Percentiles rank a stretch among this genome's conserved stretches.
Evolutionary conservation across 176 grass and related monocot genomes (phyloP).

Genomic region (Areca catechu): DNA sequence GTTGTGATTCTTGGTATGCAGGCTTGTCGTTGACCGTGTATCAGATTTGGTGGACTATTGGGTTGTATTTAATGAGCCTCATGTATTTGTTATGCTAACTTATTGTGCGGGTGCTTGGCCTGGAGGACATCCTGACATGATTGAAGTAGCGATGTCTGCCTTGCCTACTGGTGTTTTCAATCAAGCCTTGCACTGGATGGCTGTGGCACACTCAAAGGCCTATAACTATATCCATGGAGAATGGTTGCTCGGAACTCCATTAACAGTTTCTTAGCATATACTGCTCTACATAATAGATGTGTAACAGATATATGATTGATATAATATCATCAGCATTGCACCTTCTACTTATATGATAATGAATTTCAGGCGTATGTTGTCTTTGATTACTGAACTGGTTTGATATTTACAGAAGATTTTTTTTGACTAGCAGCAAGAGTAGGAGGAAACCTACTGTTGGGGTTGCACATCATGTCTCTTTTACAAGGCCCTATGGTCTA

Average conservation of each 20-base stretch:
- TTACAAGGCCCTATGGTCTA: constrained; percentile 75
- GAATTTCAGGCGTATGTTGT: no score
- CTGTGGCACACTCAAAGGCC: constrained; percentile 71
- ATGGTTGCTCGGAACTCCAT: constrained; percentile 31
- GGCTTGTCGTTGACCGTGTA: constrained; percentile 74
- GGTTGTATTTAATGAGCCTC: constrained; percentile 92
- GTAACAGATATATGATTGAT: no score
- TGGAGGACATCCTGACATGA: constrained; percentile 85
- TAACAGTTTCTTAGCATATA: constrained; percentile 6
- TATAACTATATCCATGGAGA: constrained; percentile 81
- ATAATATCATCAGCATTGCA: no score
- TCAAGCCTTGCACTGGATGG: constrained; percentile 74
- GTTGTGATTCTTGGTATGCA: constrained; percentile 22
- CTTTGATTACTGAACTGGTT: background rate
- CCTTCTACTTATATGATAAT: no score
- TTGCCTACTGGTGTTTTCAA: constrained; percentile 83
- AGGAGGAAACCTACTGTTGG: constrained; percentile 47
- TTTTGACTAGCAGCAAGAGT: constrained; percentile 37
- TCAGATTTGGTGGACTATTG: constrained; percentile 92
- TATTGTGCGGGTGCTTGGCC: constrained; percentile 97
- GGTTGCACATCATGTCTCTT: constrained; percentile 78
- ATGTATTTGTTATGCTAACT: constrained; percentile 91
- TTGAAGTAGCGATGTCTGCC: constrained; percentile 74
- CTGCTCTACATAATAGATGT: background rate
- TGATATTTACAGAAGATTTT: constrained; percentile 23